Evolutionary conservation across 2,329 filamentous ascomycete genomes (phyloP), one percentile per base, ranked within the genome.

Genomic region (Clathrospora elynae): DNA sequence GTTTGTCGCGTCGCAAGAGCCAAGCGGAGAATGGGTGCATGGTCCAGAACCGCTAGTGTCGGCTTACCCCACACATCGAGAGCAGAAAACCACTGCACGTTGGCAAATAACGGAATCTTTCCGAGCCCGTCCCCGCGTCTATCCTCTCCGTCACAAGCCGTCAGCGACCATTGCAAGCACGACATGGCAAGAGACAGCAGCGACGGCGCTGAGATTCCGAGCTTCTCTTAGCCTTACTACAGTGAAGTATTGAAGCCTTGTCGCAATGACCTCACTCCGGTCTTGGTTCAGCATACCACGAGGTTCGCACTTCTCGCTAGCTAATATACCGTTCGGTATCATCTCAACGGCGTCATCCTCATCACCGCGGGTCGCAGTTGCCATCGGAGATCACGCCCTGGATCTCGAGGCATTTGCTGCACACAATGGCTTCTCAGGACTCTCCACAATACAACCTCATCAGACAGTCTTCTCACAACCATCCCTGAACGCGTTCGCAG

Each of bases 301-400:
- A 37, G 73, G 75, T 42, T 85, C 80, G 42, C 82, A 84, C 60
- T 90, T 90, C 71, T 88, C 87, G 6, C 73, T 92, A 36, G 82
- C 85, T 61, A 93, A 93, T 65, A 85, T 93, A 39, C 88, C 88
- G 1, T 92, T 92, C 62, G 88, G 88, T 60, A 84, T 93, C 73
- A 88, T 93, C 63, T 86, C 83, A 19, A 86, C 85, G 1, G 52
- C 76, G 2, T 68, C 75, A 5, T 76, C 81, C 45, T 59, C 75
- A 8, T 75, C 75, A 17, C 85, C 78, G 2, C 83, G 84, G 18
- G 78, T 83, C 7, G 88, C 86, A 10, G 73, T 88, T 46, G 87
- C 87, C 7, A 86, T 93, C 56, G 88, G 88, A 34, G 78, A 84
- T 20, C 74, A 87, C 68, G 86, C 82, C 0, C 72, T 93, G 30